Base-by-base conservation (phyloP, 495 filamentous ascomycete genomes). In the Podospora appendiculata region DNA sequence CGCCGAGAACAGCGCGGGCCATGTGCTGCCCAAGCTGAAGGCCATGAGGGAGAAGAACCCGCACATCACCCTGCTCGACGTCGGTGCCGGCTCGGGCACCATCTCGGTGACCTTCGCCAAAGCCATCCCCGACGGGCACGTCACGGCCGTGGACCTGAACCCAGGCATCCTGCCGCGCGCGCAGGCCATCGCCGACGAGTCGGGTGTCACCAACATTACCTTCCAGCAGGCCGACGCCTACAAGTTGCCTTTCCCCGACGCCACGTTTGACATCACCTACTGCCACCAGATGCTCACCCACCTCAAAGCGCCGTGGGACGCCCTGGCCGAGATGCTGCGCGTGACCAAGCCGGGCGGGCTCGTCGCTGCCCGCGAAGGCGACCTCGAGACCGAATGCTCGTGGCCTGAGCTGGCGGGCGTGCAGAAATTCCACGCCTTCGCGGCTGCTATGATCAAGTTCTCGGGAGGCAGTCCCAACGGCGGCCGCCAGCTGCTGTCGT, bases 71-170 rank as follows among this genome's bases (percentile, higher is more conserved):
- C 47, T 72, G 42, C 63, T 72, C 49, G 68, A 72, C 49, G 63
- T 72, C 44, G 69, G 69, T 50, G 57, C 58, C 41, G 69, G 69
- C n/a, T 61, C 63, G 19, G 69, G 69, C 48, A 65, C 69, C 55
- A 68, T 72, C 59, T 61, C 71, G 1, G 61, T 60, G 32, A 59
- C 56, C 8, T 58, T 76, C 12, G 72, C 72, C 8, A 52, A 61
- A 46, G 53, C 72, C 43, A 44, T 58, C 17, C 51, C 51, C 10
- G 48, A 59, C 45, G 70, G 71, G 48, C 52, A 67, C 17, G 62
- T 77, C 33, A 68, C 68, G 10, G 73, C 64, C 32, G 58, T 66
- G n/a, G 73, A 77, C 58, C 53, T 74, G 41, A 67, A 65, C 8
- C 48, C 55, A 13, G 60, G 57, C 13, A 65, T 74, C 45, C 58